Evolutionary conservation across 306 rosid genomes (phyloP).

Genomic region (Medicago ruthenica): DNA sequence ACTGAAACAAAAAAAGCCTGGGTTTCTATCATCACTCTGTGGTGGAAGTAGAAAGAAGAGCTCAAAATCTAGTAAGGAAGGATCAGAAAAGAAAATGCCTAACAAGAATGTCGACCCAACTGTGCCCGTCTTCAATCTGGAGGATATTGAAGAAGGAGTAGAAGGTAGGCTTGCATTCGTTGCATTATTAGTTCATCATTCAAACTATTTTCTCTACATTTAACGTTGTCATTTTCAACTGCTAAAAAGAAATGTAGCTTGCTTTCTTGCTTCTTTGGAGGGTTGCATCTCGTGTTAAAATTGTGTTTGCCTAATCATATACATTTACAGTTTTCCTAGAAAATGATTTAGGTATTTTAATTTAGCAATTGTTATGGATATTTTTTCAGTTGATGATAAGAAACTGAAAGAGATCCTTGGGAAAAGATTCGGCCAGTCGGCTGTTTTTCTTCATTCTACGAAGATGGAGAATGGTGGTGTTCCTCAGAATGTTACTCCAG

Average conservation of each 20-base stretch:
- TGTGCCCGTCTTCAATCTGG: constrained; percentile 82
- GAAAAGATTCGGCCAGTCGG: constrained; percentile 93
- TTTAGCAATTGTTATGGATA: neutral
- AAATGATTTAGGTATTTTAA: neutral
- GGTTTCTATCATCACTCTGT: constrained; percentile 74
- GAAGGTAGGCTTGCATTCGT: constrained; percentile 63
- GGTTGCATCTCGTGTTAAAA: neutral
- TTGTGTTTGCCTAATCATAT: neutral
- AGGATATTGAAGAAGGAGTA: constrained; percentile 92
- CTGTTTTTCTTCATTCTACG: constrained; percentile 92
- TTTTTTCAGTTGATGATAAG: constrained; percentile 79
- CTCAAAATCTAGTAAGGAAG: constrained; percentile 73
- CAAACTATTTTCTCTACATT: neutral
- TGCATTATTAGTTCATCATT: constrained; percentile 23
- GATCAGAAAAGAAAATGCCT: constrained; percentile 84
- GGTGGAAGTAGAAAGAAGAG: constrained; percentile 77
- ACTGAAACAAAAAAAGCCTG: constrained; percentile 76
- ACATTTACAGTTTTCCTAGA: neutral
- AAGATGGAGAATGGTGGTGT: constrained; percentile 99
- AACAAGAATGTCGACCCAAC: constrained; percentile 76
- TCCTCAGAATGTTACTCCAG: constrained; percentile 96
- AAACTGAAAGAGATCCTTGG: constrained; percentile 96
- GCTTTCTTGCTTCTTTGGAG: neutral
- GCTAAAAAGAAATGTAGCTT: neutral
- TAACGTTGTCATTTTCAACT: constrained; percentile 7